Evolutionary conservation across 192 early-diverging fungal genomes (phyloP), one percentile per base, ranked within the genome.

Genomic region (Powellomyces hirtus): DNA sequence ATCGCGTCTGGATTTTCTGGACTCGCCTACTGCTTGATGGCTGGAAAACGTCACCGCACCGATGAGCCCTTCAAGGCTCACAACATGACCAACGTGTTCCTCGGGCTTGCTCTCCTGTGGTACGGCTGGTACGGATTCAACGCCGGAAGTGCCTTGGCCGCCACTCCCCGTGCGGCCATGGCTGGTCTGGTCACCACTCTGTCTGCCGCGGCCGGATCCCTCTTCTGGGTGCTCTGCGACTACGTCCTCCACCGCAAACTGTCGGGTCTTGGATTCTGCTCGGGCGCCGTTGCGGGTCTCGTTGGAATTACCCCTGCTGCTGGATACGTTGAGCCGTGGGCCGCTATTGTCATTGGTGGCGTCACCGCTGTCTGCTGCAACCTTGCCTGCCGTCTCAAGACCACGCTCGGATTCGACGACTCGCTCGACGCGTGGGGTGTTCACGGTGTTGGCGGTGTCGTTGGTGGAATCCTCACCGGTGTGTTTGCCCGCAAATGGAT

Each of bases 71-170:
- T 89, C 77, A 88, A 87, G 53, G 93, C 95, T 16, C 93, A 96
- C 77, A 92, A 91, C 79, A 88, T 96, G 77, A 88, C 89, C 72
- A 92, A 93, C 78, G 94, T 97, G 22, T 90, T 95, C 64, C 83
- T 97, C 45, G 96, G 93, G 22, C 90, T 91, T 24, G 84, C 86
- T 37, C 83, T 98, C 49, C 82, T 98, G 51, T 96, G 94, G 93
- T 94, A 95, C 58, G 94, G 95, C 50, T 97, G 95, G 95, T 91
- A 92, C 68, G 94, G 93, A 0, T 98, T 98, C 83, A 97, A 98
- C 78, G 94, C 88, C 55, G 96, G 95, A 40, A 90, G 89, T 35
- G 90, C 89, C 16, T 77, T 91, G 33, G 82, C 85, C 1, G 89
- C 90, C 34, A 95, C 91, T 62, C 66, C 90, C 31, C 89, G 96